Conservation (phyloP, 768 basidiomycete genomes). For the Psilocybe sp. region DNA sequence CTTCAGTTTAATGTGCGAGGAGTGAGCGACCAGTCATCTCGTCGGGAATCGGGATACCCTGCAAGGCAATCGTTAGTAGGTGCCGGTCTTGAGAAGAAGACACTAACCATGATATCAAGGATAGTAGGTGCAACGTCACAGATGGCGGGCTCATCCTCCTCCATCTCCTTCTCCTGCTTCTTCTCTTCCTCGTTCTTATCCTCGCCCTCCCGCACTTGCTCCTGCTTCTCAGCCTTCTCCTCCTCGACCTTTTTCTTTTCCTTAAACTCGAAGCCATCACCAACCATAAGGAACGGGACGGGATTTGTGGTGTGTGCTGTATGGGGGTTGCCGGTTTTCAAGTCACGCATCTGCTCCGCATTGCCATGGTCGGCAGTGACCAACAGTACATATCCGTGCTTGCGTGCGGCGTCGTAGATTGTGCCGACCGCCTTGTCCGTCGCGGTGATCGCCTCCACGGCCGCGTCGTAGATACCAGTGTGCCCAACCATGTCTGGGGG, state of each 20-base stretch:
- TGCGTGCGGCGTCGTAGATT: slow-evolving; percentile 80
- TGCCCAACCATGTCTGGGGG: slow-evolving; percentile 98
- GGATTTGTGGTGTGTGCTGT: slow-evolving; percentile 90
- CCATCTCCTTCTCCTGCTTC: slow-evolving; percentile 34
- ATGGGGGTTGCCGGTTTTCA: slow-evolving; percentile 80
- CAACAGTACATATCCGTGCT: slow-evolving; percentile 82
- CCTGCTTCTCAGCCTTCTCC: slow-evolving; percentile 45
- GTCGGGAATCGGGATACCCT: slow-evolving; percentile 69
- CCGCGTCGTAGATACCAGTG: slow-evolving; percentile 89
- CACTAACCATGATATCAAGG: slow-evolving; percentile 63
- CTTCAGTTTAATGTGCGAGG: too few relatives aligned
- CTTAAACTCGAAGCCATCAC: slow-evolving; percentile 57
- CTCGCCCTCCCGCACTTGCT: slow-evolving; percentile 39
- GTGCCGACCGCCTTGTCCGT: slow-evolving; percentile 90
- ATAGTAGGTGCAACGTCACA: slow-evolving; percentile 92
- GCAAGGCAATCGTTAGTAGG: slow-evolving; percentile 1
- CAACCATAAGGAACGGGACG: slow-evolving; percentile 89
- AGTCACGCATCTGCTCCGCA: slow-evolving; percentile 91
- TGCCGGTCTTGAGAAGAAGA: not conserved
- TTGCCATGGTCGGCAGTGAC: slow-evolving; percentile 96
- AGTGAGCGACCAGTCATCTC: slow-evolving; percentile 43
- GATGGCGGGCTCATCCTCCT: slow-evolving; percentile 69
- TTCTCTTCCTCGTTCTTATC: slow-evolving; percentile 43
- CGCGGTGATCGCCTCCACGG: slow-evolving; percentile 81
- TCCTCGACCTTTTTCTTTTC: slow-evolving; percentile 57